A percentile compares a stretch with the other conserved stretches of the same genome.
Evolutionary conservation across 352 stramenopile species (phyloP).

Genomic region (Pythium pyrilobum): DNA sequence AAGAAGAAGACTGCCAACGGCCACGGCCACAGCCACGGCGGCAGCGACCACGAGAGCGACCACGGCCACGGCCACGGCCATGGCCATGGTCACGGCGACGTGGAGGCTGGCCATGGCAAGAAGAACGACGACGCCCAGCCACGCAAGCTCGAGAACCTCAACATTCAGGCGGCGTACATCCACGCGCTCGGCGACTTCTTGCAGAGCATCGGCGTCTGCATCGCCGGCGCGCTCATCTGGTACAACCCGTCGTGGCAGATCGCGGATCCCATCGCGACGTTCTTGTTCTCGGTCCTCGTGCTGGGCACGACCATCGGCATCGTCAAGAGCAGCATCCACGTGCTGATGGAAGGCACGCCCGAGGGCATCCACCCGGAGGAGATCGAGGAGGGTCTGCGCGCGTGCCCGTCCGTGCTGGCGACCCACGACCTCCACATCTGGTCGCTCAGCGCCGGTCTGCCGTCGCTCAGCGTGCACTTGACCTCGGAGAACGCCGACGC

Average conservation of each 20-base stretch:
- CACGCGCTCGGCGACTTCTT: conserved; percentile 97
- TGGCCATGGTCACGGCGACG: conserved; percentile 21
- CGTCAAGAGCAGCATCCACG: conserved; percentile 86
- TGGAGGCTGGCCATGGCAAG: conserved; percentile 11
- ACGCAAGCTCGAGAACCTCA: conserved; percentile 88
- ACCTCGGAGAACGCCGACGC: conserved; percentile 60
- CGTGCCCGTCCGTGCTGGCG: conserved; percentile 82
- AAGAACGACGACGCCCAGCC: conserved; percentile 11
- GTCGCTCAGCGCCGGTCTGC: conserved; percentile 90
- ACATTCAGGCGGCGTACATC: conserved; percentile 95
- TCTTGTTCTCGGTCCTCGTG: conserved; percentile 96
- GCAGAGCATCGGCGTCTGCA: conserved; percentile 94
- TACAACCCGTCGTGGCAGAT: conserved; percentile 95
- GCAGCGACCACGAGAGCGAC: conserved; percentile 29
- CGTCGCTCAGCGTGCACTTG: conserved; percentile 92
- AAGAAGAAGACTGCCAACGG: conserved; percentile 22
- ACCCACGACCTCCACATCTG: conserved; percentile 99
- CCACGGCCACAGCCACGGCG: conserved; percentile 33
- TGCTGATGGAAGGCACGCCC: conserved; percentile 96
- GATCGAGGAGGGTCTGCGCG: conserved; percentile 76
- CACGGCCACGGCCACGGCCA: conserved; percentile 23
- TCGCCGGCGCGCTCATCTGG: conserved; percentile 96
- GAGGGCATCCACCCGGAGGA: conserved; percentile 84
- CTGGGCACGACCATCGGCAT: conserved; percentile 92
- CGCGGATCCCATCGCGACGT: conserved; percentile 95